Conservation (phyloP, 2,329 filamentous ascomycete species). For the Ophiognomonia clavigignenti-juglandacearum region DNA sequence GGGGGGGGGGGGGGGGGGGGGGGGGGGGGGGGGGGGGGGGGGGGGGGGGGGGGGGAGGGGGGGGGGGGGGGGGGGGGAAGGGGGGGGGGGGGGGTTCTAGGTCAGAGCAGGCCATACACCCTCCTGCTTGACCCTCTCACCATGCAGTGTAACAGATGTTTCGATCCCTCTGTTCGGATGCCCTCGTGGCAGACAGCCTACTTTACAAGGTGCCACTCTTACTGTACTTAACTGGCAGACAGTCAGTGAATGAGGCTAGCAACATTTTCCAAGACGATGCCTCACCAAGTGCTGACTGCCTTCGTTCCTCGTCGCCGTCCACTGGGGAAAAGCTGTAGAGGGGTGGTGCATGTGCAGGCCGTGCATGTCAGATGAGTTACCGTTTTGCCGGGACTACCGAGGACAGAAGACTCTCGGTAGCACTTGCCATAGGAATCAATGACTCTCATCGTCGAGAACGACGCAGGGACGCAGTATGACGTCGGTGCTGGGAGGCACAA, state of each 20-base stretch:
- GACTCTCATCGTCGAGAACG: neutral
- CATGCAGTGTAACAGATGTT: constrained; percentile 10
- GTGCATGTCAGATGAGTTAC: constrained; percentile 2
- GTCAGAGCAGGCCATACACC: neutral
- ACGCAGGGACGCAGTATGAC: constrained; percentile 13
- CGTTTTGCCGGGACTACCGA: neutral
- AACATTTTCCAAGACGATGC: neutral
- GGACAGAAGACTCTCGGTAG: too few relatives aligned
- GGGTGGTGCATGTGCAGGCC: neutral
- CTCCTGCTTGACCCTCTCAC: too few relatives aligned
- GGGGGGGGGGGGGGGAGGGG: too few relatives aligned
- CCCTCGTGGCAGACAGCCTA: constrained; percentile 14
- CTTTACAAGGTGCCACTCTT: neutral
- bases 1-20: neutral
- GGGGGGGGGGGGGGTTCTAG: too few relatives aligned
- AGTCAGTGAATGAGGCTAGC: neutral
- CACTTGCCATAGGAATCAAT: too few relatives aligned
- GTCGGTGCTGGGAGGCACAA: neutral
- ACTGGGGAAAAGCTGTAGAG: neutral
- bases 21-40: too few relatives aligned
- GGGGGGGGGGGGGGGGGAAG: too few relatives aligned
- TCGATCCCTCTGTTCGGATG: constrained; percentile 3
- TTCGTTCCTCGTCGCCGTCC: neutral
- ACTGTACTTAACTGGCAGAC: neutral
- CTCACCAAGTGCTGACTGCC: neutral